Base-by-base conservation (phyloP, 495 filamentous ascomycete genomes). In the Penicillium coffeae region DNA sequence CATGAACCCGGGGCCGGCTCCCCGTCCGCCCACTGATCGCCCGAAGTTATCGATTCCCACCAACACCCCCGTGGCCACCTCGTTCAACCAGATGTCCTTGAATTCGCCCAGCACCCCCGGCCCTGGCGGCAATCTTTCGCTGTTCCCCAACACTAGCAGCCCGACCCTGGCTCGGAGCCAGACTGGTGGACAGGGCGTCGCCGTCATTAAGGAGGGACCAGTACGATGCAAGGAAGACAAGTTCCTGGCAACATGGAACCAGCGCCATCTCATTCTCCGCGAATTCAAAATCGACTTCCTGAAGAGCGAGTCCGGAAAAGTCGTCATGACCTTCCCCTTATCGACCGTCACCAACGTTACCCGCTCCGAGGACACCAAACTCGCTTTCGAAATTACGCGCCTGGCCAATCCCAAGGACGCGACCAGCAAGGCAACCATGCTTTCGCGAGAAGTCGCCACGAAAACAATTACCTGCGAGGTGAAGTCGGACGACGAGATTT, bases 1-100 rank as follows among this genome's bases (percentile, higher is more conserved):
- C 71, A 93, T 96, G 87, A 97, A 96, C 63, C 90, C 93, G 47
- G 89, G 93, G 40, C 92, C 93, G 38, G 92, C 93, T 46, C 93
- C 93, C 37, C 83, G 86, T 52, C 93, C 93, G 38, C 93, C 93
- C 12, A 84, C 82, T 33, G 87, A 92, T 57, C 85, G 87, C 49
- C 87, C 89, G 46, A 86, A 86, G 54, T 81, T 95, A 51, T 84
- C 83, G 47, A 73, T 91, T 20, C 61, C 67, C 7, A 50, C 64
- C 18, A 90, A 85, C 36, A 84, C 76, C 27, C 87, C 81, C 56
- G 77, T 88, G 33, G 85, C 88, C 32, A 86, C 86, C 34, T 91
- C 86, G 59, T 89, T 90, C 76, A 81, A 82, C 30, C 85, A 84
- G 58, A 75, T 90, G 71, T 83, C 69, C 50, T 59, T 90, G 45